Evolutionary conservation across 352 stramenopile species (phyloP).

Genomic region (Phytophthora pseudosyringae): DNA sequence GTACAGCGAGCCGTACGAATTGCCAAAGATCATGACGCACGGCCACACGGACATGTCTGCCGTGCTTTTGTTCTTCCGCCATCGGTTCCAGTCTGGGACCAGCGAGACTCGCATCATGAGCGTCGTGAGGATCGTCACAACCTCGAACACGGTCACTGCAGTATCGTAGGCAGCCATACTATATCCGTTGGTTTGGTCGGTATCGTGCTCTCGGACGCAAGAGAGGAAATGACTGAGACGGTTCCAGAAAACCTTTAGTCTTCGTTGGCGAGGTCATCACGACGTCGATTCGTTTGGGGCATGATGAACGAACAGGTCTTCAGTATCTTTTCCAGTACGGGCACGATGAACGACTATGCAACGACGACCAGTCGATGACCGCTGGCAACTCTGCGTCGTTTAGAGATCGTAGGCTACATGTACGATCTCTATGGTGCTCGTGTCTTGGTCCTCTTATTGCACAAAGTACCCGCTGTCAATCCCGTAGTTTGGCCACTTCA

Average conservation of each 20-base stretch:
- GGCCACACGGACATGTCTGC: conserved; percentile 34
- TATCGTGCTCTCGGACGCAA: conserved; percentile 8
- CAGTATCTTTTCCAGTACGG: neutral
- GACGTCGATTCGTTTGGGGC: neutral
- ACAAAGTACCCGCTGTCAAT: no score
- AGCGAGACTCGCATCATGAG: conserved; percentile 43
- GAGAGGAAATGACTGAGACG: conserved; percentile 12
- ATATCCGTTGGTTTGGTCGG: neutral
- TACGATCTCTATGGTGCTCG: no score
- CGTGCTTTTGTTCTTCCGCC: conserved; percentile 31
- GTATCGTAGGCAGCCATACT: conserved; percentile 3
- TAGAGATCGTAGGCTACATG: neutral
- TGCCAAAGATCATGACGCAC: conserved; percentile 33
- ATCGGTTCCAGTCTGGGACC: conserved; percentile 38
- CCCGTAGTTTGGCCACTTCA: no score
- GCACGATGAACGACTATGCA: conserved; percentile 15
- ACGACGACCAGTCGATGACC: conserved; percentile 15
- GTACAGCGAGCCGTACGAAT: conserved; percentile 36
- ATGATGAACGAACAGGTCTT: conserved; percentile 20
- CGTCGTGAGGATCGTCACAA: conserved; percentile 41
- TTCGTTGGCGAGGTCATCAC: conserved; percentile 20
- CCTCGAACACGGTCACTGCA: conserved; percentile 19
- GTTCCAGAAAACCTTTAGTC: neutral
- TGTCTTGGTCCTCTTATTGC: no score
- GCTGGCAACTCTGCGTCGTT: neutral